Base-by-base conservation (phyloP, 2,329 filamentous ascomycete genomes). In the Rhynchosporium graminicola region DNA sequence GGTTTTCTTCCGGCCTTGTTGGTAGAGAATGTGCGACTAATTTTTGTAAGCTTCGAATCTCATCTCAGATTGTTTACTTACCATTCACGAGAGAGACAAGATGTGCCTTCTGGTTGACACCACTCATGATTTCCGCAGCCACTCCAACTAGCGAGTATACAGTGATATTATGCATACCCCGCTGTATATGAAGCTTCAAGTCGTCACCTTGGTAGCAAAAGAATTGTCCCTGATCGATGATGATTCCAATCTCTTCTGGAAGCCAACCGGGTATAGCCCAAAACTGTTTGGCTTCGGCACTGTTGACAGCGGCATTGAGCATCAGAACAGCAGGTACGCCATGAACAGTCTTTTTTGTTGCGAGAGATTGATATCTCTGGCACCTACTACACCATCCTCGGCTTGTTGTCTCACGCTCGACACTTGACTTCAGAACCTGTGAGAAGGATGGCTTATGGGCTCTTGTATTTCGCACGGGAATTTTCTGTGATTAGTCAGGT, bases 201-300 rank as follows among this genome's bases (percentile, higher is more conserved):
- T 98, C 93, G 59, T 96, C 89, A 2, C 95, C 94, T 76, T 99
- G 93, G 67, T 92, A 98, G 76, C 93, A 97, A 76, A 91, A 93
- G 73, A 98, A 91, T 72, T 96, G 91, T n/a, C 91, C 92, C 70
- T 91, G 86, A 63, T 96, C 91, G 62, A 97, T 86, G 62, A 96
- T 91, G 71, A 99, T 86, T 43, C 95, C 95, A 70, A 99, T 93
- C 74, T 98, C 92, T 72, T 95, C 90, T 0, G 95, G 95, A 12
- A 99, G 80, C 88, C 94, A 99, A 15, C 91, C 91, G 0, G 91
- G 91, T 12, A 87, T 91, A 0, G 91, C 86, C 96, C 96, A 99
- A 15, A 97, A 81, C 63, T 89, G 83, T 69, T 88, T 88, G 42
- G 92, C 86, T 66, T 94, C 90, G 2, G 87, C 83, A 51, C 79